phyloP scores from a whole-genome alignment of 805 yeast species.

The Lachancea mirantina region DNA sequence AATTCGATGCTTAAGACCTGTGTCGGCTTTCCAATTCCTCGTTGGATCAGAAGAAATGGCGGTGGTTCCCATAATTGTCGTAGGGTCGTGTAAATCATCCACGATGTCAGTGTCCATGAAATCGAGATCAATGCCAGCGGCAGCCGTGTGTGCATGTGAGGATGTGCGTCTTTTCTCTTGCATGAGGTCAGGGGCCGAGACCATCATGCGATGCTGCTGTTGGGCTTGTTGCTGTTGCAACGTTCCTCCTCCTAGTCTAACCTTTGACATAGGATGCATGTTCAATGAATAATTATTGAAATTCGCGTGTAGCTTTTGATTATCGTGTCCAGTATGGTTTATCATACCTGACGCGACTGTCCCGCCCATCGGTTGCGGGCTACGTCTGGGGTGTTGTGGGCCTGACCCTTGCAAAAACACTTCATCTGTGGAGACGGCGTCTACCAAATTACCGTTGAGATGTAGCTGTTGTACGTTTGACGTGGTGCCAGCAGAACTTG shows the following conservation, averaged over 20 bases:
- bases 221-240: conserved; percentile 9
- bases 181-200: not conserved
- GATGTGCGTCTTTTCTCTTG: conserved; percentile 3
- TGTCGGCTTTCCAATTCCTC: conserved; percentile 6
- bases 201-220: conserved; percentile 5
- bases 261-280: conserved; percentile 7
- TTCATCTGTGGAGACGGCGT: conserved; percentile 88
- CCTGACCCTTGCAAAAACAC: conserved; percentile 55
- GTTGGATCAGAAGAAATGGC: conserved; percentile 1
- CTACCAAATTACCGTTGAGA: conserved; percentile 53
- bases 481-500: conserved; percentile 5
- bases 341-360: conserved; percentile 4
- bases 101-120: conserved; percentile 20
- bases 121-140: conserved; percentile 17
- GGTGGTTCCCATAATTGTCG: conserved; percentile 8
- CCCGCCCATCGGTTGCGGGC: too few species aligned
- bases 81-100: conserved; percentile 10
- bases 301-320: conserved; percentile 12
- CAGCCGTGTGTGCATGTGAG: conserved; percentile 8
- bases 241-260: conserved; percentile 6
- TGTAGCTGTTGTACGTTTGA: conserved; percentile 15
- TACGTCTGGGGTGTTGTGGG: conserved; percentile 10
- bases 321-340: conserved; percentile 17
- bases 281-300: conserved; percentile 17
- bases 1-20: conserved; percentile 2